phyloP scores from a whole-genome alignment of 2,329 filamentous ascomycete genomes.

The Fusarium newnesense region DNA sequence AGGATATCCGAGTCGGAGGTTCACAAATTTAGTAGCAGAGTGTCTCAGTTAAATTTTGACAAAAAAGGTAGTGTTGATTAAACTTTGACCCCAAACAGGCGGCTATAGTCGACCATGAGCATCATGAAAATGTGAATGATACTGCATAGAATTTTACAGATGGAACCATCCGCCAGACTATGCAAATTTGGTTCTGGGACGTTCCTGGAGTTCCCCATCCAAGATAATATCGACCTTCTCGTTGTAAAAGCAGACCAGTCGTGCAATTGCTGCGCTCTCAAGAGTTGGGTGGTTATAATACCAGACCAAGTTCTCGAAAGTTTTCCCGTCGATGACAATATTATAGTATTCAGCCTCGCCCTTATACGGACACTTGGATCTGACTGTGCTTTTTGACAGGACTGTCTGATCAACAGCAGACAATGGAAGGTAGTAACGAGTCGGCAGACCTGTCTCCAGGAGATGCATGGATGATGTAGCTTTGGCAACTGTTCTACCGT shows the following conservation, averaged over 20 bases:
- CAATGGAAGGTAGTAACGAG: slow-evolving; percentile 68
- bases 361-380: slow-evolving; percentile 74
- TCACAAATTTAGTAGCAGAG: background rate
- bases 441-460: slow-evolving; percentile 68
- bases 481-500: slow-evolving; percentile 59
- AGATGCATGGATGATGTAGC: slow-evolving; percentile 62
- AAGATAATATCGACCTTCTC: slow-evolving; percentile 73
- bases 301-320: slow-evolving; percentile 67
- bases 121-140: background rate
- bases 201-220: slow-evolving; percentile 56
- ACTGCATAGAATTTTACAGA: too few relatives aligned
- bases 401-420: slow-evolving; percentile 58
- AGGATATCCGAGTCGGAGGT: background rate
- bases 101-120: background rate
- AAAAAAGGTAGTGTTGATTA: too few relatives aligned
- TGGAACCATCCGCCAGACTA: background rate
- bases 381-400: slow-evolving; percentile 61
- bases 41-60: background rate
- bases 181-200: slow-evolving; percentile 45
- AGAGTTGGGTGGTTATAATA: slow-evolving; percentile 67
- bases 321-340: slow-evolving; percentile 57
- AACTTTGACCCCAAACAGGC: too few relatives aligned
- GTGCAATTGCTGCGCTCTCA: slow-evolving; percentile 66
- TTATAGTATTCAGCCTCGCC: slow-evolving; percentile 72
- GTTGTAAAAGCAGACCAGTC: slow-evolving; percentile 72